These are phyloP conservation scores for Betula pendula DNA, from an alignment of 306 rosid genomes.

Conservation along the genomic window DNA sequence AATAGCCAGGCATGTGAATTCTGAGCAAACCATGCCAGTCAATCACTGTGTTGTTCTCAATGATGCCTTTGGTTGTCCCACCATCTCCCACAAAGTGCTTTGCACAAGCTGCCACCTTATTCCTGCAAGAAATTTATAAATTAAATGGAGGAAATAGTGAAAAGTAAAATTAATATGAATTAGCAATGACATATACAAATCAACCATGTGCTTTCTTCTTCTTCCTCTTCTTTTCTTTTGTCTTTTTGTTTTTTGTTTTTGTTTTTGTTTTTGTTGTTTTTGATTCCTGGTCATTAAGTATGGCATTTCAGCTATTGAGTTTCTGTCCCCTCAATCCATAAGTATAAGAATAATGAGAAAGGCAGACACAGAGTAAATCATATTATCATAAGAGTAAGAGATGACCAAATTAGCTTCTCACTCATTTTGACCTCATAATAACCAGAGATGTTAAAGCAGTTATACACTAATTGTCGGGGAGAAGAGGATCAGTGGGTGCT, in stretches of 20 bases:
- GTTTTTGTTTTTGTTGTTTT: not conserved
- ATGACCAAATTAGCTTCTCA: not conserved
- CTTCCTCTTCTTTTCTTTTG: not conserved
- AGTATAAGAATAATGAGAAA: not conserved
- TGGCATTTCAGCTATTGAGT: not conserved
- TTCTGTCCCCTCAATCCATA: not conserved
- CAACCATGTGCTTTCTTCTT: not conserved
- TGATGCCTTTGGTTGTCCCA: not conserved
- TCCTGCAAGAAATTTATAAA: slow-evolving; percentile 43
- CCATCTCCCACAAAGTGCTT: slow-evolving; percentile 60
- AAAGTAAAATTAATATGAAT: not conserved
- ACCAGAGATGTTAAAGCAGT: not conserved
- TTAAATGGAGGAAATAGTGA: slow-evolving; percentile 1
- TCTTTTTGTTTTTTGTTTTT: not conserved
- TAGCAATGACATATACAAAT: not conserved
- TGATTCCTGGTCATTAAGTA: not conserved
- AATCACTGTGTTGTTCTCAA: slow-evolving; percentile 1
- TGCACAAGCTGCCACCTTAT: slow-evolving; percentile 94
- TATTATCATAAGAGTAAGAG: no score
- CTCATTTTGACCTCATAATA: not conserved
- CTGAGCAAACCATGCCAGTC: not conserved
- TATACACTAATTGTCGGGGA: not conserved
- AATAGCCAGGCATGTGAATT: slow-evolving; percentile 1
- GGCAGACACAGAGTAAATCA: not conserved
- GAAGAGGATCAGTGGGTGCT: not conserved